These are phyloP conservation scores for Schwanniomyces etchellsii DNA, from an alignment of 1,139 yeast genomes.

Conservation along the genomic window DNA sequence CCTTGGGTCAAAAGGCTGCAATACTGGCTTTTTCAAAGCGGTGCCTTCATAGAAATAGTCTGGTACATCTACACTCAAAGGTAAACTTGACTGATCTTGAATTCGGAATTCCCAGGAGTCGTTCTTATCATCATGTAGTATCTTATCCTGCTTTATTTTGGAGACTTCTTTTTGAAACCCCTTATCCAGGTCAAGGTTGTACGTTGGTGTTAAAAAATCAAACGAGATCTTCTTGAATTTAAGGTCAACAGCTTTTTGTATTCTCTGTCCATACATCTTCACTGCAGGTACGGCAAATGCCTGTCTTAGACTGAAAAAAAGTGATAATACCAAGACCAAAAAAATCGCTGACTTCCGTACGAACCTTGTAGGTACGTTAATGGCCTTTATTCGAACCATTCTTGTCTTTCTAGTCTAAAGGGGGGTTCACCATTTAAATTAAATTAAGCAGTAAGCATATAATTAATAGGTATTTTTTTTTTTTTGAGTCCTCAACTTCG, in stretches of 20 bases:
- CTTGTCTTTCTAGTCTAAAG: too few relatives aligned
- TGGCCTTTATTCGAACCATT: too few relatives aligned
- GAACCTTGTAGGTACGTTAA: too few relatives aligned
- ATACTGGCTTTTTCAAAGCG: constrained; percentile 11
- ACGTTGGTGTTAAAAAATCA: constrained; percentile 14
- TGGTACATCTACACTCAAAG: constrained; percentile 17
- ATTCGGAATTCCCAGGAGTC: constrained; percentile 30
- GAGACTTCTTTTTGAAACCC: constrained; percentile 12
- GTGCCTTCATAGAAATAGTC: constrained; percentile 9
- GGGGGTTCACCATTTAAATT: too few relatives aligned
- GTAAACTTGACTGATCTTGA: constrained; percentile 10
- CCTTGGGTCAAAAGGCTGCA: constrained; percentile 46
- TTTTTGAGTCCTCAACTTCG: too few relatives aligned
- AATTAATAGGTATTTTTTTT: too few relatives aligned
- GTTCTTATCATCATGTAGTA: constrained; percentile 13
- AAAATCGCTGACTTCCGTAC: too few relatives aligned
- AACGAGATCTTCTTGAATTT: constrained; percentile 15
- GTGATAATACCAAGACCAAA: too few relatives aligned
- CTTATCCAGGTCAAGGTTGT: constrained; percentile 14
- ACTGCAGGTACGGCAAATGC: constrained; percentile 2
- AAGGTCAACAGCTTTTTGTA: constrained; percentile 10
- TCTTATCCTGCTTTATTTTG: constrained; percentile 10
- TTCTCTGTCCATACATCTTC: constrained; percentile 9
- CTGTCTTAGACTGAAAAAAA: too few relatives aligned
- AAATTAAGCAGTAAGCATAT: too few relatives aligned